Percentiles rank a stretch among this genome's conserved stretches.
Conservation (phyloP, 768 basidiomycete species). For the Suillus brevipes region DNA sequence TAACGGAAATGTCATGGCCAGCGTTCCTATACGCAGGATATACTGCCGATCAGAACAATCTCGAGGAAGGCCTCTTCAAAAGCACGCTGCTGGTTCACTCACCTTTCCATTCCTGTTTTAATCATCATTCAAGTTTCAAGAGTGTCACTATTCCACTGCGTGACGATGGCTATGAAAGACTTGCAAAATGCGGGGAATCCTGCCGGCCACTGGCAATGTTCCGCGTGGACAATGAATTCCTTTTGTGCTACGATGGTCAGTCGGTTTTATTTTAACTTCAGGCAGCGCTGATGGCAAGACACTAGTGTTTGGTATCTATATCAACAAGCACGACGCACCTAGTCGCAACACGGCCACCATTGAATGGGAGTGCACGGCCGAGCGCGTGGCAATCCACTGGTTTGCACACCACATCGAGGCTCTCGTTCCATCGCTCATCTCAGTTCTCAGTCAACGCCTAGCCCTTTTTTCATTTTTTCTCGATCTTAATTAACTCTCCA, state of each 20-base stretch:
- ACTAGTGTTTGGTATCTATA: constrained; percentile 87
- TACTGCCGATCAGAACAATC: too few species aligned
- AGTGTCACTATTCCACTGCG: constrained; percentile 87
- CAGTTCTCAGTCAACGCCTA: too few species aligned
- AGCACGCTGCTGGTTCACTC: too few species aligned
- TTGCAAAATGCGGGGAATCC: constrained; percentile 80
- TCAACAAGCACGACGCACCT: constrained; percentile 88
- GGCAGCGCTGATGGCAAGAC: constrained; percentile 8
- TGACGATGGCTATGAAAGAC: constrained; percentile 66
- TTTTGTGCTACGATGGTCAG: constrained; percentile 86
- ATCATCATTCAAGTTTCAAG: constrained; percentile 56
- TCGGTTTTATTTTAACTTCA: not conserved
- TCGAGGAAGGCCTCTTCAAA: too few species aligned
- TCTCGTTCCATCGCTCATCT: too few species aligned
- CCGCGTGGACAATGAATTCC: constrained; percentile 84
- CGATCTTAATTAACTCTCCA: too few species aligned
- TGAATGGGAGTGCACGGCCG: constrained; percentile 94
- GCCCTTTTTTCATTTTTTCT: too few species aligned
- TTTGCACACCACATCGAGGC: too few species aligned
- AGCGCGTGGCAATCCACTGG: constrained; percentile 84
- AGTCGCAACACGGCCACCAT: constrained; percentile 69
- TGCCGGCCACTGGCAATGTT: constrained; percentile 89
- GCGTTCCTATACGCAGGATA: too few species aligned
- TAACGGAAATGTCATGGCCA: too few species aligned
- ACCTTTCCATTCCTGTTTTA: not conserved